These are phyloP conservation scores for Ophiocordyceps camponoti-leonardi DNA, from an alignment of 2,329 filamentous ascomycete species.

Conservation along the genomic window DNA sequence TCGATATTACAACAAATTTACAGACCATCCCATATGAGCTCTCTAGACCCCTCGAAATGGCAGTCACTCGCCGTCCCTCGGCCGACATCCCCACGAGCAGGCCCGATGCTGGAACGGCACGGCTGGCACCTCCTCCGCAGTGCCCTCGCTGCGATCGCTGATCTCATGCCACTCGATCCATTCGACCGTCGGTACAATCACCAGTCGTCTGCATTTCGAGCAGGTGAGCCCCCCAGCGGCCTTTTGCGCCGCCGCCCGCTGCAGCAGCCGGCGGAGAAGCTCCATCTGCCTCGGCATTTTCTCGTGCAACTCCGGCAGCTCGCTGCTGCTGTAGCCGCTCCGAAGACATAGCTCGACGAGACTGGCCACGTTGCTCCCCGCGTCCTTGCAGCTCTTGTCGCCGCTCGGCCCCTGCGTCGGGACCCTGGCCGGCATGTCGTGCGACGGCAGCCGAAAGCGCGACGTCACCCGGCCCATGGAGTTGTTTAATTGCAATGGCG, in stretches of 20 bases:
- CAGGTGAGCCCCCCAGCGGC: conserved; percentile 32
- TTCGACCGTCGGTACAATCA: conserved; percentile 33
- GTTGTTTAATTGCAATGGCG: conserved; percentile 14
- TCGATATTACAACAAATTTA: too few species aligned
- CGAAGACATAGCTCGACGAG: conserved; percentile 33
- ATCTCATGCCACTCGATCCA: conserved; percentile 48
- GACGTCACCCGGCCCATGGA: conserved; percentile 13
- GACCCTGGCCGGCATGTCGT: conserved; percentile 1
- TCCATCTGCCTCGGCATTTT: conserved; percentile 24
- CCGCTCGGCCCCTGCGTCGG: conserved; percentile 8
- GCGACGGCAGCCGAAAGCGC: conserved; percentile 11
- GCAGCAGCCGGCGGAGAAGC: conserved; percentile 22
- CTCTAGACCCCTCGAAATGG: not conserved
- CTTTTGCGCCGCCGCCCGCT: conserved; percentile 21
- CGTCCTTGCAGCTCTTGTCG: conserved; percentile 4
- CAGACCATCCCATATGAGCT: not conserved
- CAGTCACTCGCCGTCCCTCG: conserved; percentile 4
- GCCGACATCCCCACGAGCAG: conserved; percentile 33
- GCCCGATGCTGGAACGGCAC: conserved; percentile 30
- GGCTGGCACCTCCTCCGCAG: conserved; percentile 4
- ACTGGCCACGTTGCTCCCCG: conserved; percentile 23
- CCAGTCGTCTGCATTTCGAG: conserved; percentile 29
- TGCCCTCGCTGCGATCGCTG: conserved; percentile 4
- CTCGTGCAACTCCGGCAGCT: conserved; percentile 22
- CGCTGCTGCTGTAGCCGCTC: conserved; percentile 24